phyloP scores from a whole-genome alignment of 768 basidiomycete genomes.

The Boletus huronensis region DNA sequence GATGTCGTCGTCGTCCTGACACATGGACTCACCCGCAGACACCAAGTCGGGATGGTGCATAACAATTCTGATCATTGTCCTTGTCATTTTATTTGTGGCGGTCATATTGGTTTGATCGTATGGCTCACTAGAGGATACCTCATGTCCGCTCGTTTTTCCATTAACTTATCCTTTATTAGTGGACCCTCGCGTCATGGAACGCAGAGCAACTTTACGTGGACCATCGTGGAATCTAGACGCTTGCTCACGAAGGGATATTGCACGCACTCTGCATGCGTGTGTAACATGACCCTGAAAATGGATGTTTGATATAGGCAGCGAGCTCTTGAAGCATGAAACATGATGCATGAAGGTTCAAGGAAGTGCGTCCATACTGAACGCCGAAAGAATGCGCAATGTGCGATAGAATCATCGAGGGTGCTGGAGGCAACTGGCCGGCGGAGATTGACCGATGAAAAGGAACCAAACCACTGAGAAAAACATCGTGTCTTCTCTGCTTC shows the following conservation, averaged over 20 bases:
- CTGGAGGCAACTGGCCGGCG: not conserved
- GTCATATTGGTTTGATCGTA: constrained; percentile 65
- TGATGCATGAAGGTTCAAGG: not conserved
- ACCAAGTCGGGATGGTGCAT: constrained; percentile 91
- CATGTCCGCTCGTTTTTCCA: not conserved
- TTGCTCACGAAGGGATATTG: not conserved
- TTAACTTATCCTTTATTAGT: constrained; percentile 18
- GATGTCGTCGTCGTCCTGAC: not conserved
- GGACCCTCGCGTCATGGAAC: not conserved
- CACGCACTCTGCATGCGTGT: not conserved
- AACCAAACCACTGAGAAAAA: not conserved
- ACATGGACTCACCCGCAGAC: constrained; percentile 40
- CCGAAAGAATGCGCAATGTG: not conserved
- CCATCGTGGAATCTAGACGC: not conserved
- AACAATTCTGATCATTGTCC: constrained; percentile 74
- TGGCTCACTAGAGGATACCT: constrained; percentile 8
- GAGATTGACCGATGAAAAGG: not conserved
- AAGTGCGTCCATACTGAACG: not conserved
- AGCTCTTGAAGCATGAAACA: not conserved
- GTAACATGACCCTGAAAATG: not conserved
- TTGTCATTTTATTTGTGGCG: constrained; percentile 70
- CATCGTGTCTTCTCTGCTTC: not conserved
- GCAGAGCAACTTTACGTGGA: not conserved
- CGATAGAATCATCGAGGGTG: not conserved
- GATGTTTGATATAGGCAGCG: not conserved